Evolutionary conservation across 768 basidiomycete genomes (phyloP).

Genomic region (Termitomyces sp.): DNA sequence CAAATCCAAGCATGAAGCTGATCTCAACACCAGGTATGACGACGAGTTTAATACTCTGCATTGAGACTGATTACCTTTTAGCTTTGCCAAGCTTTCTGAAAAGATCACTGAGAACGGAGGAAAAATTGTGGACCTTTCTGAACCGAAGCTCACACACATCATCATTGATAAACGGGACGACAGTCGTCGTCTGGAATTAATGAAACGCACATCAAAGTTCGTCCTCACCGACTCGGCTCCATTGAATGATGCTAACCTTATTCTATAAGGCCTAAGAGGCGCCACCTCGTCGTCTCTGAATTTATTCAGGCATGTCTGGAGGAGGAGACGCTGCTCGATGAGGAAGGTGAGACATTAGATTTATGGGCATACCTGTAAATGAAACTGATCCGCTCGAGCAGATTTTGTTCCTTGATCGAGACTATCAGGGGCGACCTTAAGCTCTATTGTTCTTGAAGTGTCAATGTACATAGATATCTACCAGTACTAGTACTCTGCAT

Average conservation of each 20-base stretch:
- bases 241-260: slow-evolving; percentile 8
- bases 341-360: slow-evolving; percentile 68
- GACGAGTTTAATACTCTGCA: background rate
- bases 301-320: slow-evolving; percentile 78
- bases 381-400: slow-evolving; percentile 7
- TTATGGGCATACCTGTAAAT: background rate
- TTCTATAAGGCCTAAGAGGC: slow-evolving; percentile 67
- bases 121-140: slow-evolving; percentile 57
- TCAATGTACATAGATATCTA: background rate
- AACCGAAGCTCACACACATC: slow-evolving; percentile 84
- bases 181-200: slow-evolving; percentile 66
- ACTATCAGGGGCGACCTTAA: background rate
- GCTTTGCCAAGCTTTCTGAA: slow-evolving; percentile 50
- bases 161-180: slow-evolving; percentile 81
- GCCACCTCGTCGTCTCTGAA: slow-evolving; percentile 73
- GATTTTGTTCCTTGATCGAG: slow-evolving; percentile 26
- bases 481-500: background rate
- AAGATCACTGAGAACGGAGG: slow-evolving; percentile 73
- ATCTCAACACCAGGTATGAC: slow-evolving; percentile 51
- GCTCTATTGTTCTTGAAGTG: too few species aligned
- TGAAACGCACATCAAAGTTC: slow-evolving; percentile 69
- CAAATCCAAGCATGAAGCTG: slow-evolving; percentile 48
- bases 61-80: slow-evolving; percentile 24
- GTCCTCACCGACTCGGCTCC: slow-evolving; percentile 18
- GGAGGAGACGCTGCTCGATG: slow-evolving; percentile 80